Evolutionary conservation across 129 eudicot species (phyloP).

Genomic region (Dittrichia graveolens): DNA sequence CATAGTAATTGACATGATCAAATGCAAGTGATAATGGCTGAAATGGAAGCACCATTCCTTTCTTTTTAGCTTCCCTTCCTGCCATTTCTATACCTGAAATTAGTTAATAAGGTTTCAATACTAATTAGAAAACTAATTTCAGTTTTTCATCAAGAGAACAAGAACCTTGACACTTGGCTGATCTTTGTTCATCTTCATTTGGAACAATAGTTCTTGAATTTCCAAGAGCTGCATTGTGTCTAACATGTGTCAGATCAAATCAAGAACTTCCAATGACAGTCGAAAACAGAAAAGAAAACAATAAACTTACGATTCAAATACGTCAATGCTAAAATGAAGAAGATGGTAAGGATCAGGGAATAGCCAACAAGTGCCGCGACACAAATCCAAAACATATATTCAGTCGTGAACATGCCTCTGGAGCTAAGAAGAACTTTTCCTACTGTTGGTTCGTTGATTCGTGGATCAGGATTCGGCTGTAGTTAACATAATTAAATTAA

Average conservation of each 20-base stretch:
- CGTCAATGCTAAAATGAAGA: slow-evolving; percentile 59
- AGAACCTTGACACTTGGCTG: slow-evolving; percentile 26
- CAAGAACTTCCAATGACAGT: slow-evolving; percentile 14
- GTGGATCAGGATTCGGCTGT: slow-evolving; percentile 63
- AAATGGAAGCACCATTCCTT: slow-evolving; percentile 87
- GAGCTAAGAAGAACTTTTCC: slow-evolving; percentile 67
- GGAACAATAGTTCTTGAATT: slow-evolving; percentile 51
- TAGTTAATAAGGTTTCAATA: slow-evolving; percentile 8
- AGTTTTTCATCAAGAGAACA: neutral
- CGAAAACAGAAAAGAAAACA: neutral
- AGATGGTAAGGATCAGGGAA: slow-evolving; percentile 68
- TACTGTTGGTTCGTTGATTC: slow-evolving; percentile 58
- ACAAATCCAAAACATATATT: slow-evolving; percentile 72
- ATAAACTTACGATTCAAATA: slow-evolving; percentile 70
- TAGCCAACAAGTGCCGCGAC: slow-evolving; percentile 64
- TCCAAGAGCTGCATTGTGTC: slow-evolving; percentile 53
- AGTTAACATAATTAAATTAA: neutral
- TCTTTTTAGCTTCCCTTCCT: slow-evolving; percentile 40
- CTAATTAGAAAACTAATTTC: neutral
- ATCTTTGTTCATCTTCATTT: slow-evolving; percentile 40
- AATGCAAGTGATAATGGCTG: slow-evolving; percentile 76
- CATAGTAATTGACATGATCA: slow-evolving; percentile 73
- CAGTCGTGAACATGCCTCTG: slow-evolving; percentile 61
- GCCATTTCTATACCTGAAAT: slow-evolving; percentile 45
- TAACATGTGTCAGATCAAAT: slow-evolving; percentile 24